phyloP scores from a whole-genome alignment of 2,329 filamentous ascomycete genomes.

The Monilinia polystroma region DNA sequence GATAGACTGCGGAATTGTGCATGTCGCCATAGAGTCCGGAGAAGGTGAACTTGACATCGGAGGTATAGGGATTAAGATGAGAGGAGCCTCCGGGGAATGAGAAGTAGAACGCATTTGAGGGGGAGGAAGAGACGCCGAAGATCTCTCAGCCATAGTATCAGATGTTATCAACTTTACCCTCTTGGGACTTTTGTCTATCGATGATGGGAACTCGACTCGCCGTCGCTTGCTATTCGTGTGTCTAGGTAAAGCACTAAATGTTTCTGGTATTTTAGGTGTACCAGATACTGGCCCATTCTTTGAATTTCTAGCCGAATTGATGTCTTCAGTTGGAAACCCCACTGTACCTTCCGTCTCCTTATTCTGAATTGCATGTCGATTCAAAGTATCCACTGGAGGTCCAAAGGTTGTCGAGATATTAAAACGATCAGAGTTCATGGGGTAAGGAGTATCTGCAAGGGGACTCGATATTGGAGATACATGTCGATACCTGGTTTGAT shows the following conservation, averaged over 20 bases:
- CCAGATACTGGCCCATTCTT: not conserved
- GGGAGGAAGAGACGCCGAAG: not conserved
- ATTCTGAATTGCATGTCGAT: constrained; percentile 5
- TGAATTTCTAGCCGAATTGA: not conserved
- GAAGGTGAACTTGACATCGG: constrained; percentile 1
- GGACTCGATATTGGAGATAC: not conserved
- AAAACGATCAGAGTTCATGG: not conserved
- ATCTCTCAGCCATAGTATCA: constrained; percentile 13
- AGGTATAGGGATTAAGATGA: not conserved
- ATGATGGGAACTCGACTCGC: constrained; percentile 12
- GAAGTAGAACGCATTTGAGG: not conserved
- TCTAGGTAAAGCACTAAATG: constrained; percentile 4
- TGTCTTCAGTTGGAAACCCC: not conserved
- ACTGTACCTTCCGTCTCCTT: not conserved
- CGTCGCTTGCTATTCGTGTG: constrained; percentile 14
- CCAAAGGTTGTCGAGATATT: not conserved
- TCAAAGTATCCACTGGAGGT: not conserved
- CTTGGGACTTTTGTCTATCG: not conserved
- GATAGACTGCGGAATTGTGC: constrained; percentile 55
- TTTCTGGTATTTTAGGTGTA: not conserved
- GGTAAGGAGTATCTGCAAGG: too few relatives aligned
- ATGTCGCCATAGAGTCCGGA: constrained; percentile 17
- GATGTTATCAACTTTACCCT: constrained; percentile 2
- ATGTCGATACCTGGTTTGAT: not conserved
- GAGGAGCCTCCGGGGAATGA: not conserved